phyloP scores from a whole-genome alignment of 225 moss, liverwort and hornwort species.

The Straminergon stramineum region DNA sequence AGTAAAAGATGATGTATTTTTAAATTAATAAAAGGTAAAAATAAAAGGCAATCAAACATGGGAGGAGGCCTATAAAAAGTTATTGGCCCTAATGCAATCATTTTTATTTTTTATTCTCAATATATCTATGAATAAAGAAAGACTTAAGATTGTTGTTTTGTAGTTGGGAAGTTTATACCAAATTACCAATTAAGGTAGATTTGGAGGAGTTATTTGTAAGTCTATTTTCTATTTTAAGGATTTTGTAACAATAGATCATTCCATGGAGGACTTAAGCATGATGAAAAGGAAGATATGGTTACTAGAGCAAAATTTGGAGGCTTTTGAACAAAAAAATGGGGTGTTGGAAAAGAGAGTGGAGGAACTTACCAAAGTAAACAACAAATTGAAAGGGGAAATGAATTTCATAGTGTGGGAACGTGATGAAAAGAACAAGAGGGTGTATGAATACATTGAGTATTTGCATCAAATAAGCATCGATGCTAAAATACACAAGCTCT shows the following conservation, averaged over 20 bases:
- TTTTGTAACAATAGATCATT: not conserved
- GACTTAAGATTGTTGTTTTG: not conserved
- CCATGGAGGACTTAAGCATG: not conserved
- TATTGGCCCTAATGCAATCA: accelerated
- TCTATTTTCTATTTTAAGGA: not conserved
- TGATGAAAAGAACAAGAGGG: not conserved
- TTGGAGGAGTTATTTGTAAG: not conserved
- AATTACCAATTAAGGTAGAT: not conserved
- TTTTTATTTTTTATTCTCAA: not conserved
- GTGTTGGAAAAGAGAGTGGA: not conserved
- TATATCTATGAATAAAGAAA: not conserved
- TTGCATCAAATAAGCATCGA: accelerated
- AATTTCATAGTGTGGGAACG: accelerated
- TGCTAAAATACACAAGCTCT: not conserved
- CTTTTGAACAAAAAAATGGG: not conserved
- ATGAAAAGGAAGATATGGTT: not conserved
- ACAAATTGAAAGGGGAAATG: accelerated
- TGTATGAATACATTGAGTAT: not conserved
- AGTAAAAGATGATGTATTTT: not conserved
- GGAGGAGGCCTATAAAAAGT: too few species aligned
- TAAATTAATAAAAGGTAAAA: not conserved
- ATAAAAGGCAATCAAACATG: not conserved
- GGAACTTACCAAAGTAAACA: not conserved
- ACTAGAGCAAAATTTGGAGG: not conserved
- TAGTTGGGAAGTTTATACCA: not conserved